These are phyloP conservation scores for Ceriops decandra DNA, from an alignment of 345 rosid genomes.

Conservation along the genomic window DNA sequence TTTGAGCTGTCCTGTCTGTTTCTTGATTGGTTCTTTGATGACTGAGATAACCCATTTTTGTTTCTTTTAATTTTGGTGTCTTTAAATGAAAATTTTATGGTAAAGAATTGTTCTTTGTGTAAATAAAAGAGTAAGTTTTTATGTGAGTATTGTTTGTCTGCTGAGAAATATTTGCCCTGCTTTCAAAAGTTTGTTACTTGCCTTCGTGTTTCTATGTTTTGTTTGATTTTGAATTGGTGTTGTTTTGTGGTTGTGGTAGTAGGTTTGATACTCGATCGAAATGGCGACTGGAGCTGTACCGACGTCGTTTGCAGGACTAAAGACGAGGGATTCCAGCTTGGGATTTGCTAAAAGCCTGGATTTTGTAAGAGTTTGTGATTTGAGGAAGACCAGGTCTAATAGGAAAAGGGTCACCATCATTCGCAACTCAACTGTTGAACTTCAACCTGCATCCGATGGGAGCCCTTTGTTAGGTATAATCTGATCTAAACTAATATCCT, in stretches of 20 bases:
- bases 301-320: constrained; percentile 62
- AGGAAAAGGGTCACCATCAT: constrained; percentile 48
- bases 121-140: too few relatives aligned
- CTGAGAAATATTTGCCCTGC: not conserved
- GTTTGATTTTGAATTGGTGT: not conserved
- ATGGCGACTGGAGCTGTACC: constrained; percentile 81
- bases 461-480: constrained; percentile 77
- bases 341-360: constrained; percentile 58
- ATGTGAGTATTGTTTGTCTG: too few relatives aligned
- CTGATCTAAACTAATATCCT: not conserved
- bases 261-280: constrained; percentile 20
- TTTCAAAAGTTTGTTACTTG: not conserved
- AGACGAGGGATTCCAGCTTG: constrained; percentile 47
- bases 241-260: constrained; percentile 14
- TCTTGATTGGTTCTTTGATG: too few relatives aligned
- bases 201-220: not conserved
- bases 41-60: too few relatives aligned
- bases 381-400: constrained; percentile 46
- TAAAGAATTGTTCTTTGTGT: too few relatives aligned
- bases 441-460: constrained; percentile 80
- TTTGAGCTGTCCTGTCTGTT: too few relatives aligned
- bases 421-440: constrained; percentile 67
- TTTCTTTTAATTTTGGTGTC: too few relatives aligned
- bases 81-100: too few relatives aligned
- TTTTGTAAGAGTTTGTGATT: constrained; percentile 60